Evolutionary conservation across 768 basidiomycete genomes (phyloP), one percentile per base, ranked within the genome.

Genomic region (Panus rudis): DNA sequence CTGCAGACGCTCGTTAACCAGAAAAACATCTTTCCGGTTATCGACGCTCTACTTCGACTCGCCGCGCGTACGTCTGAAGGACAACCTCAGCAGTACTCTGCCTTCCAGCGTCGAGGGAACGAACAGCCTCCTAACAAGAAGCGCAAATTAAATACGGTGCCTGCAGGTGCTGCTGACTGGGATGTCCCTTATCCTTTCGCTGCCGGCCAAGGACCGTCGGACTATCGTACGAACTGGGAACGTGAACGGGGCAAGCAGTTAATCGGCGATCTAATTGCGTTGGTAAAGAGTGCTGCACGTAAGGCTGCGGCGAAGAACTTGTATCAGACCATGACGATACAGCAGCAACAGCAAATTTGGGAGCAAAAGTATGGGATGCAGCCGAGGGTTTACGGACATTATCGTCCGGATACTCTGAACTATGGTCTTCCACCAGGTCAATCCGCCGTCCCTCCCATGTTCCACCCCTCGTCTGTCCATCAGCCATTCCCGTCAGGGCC

Each of bases 111-210:
- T n/a, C n/a, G n/a, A n/a, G n/a, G n/a, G n/a, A 17, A 19, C 20
- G 10, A 7, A 20, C 33, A 16, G 39, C 56, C 69, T 6, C 54
- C 68, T 5, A 37, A 52, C 16, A 88, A 85, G 62, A 78, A 75
- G 47, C 72, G 84, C 22, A 84, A 75, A 51, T 64, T 88, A 12
- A 69, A 68, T 44, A 63, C 67, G 7, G 84, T 90, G 12, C 87
- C 87, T 25, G 87, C 87, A 17, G 87, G 87, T 10, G 87, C 87
- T 1, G 70, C 60, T 1, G 84, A 88, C 54, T 90, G 87, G 87
- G 84, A 88, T 51, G 75, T 89, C 0, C 87, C 87, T 0, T 89
- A 80, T 58, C 87, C 87, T 5, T 89, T 89, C 49, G 62, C 59
- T 30, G 64, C 70, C 37, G 87, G 84, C 22, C 81, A 90, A 51